A percentile compares a stretch with the other conserved stretches of the same genome.
Conservation (phyloP, 768 basidiomycete species). For the Podaxis sp. region DNA sequence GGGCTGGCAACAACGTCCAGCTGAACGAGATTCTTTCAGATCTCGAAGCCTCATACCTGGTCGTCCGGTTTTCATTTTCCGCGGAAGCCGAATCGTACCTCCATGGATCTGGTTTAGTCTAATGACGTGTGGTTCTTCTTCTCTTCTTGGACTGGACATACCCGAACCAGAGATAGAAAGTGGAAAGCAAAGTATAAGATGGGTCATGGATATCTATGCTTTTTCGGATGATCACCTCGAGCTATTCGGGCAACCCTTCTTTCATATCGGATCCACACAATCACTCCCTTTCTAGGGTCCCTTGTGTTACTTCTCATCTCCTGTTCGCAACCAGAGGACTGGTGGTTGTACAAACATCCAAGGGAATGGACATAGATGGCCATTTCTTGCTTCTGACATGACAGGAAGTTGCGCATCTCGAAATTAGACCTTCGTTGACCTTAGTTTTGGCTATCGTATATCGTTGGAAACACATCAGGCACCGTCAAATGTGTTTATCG, state of each 20-base stretch:
- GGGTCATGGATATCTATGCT: too few species aligned
- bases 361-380: constrained; percentile 1
- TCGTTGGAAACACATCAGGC: constrained; percentile 29
- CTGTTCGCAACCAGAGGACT: neutral
- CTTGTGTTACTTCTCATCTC: neutral
- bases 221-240: too few species aligned
- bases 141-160: constrained; percentile 5
- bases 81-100: constrained; percentile 2
- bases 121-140: neutral
- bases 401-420: constrained; percentile 38
- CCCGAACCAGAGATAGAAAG: neutral
- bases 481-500: constrained; percentile 33
- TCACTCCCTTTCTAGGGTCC: too few species aligned
- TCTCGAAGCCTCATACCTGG: neutral
- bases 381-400: constrained; percentile 36
- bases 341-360: neutral
- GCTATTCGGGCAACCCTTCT: too few species aligned
- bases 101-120: constrained; percentile 2
- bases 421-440: constrained; percentile 30
- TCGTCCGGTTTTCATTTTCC: neutral
- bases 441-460: constrained; percentile 17
- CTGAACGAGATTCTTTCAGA: neutral
- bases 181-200: neutral
- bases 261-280: too few species aligned
- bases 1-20: neutral